These are phyloP conservation scores for Chionographis japonica DNA, from an alignment of 106 monocot genomes.

Conservation along the genomic window DNA sequence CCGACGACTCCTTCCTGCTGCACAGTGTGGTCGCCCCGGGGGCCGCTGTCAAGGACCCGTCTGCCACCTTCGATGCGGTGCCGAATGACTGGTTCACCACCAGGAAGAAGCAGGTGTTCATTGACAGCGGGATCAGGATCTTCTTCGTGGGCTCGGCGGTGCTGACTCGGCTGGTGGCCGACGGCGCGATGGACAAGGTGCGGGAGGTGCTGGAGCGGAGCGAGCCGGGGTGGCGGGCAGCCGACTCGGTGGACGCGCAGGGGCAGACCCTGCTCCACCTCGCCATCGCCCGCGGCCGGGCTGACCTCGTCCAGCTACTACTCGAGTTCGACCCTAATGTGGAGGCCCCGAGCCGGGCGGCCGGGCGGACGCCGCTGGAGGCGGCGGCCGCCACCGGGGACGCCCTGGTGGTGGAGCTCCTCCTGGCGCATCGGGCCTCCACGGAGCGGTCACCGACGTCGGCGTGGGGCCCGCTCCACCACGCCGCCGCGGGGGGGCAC, in stretches of 20 bases:
- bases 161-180: slow-evolving; percentile 2
- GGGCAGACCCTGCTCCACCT: slow-evolving; percentile 15
- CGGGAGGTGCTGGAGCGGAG: slow-evolving; percentile 18
- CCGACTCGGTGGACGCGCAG: slow-evolving; percentile 7
- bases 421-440: slow-evolving; percentile 3
- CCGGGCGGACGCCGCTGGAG: slow-evolving; percentile 14
- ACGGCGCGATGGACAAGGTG: slow-evolving; percentile 8
- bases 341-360: slow-evolving; percentile 3
- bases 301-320: slow-evolving; percentile 20
- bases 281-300: slow-evolving; percentile 2
- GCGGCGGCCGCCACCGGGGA: slow-evolving; percentile 17
- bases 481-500: slow-evolving; percentile 9
- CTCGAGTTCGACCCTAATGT: slow-evolving; percentile 16
- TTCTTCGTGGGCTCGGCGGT: slow-evolving; percentile 20
- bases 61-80: slow-evolving; percentile 3
- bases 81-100: slow-evolving; percentile 24
- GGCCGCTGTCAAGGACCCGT: slow-evolving; percentile 1
- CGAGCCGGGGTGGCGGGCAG: slow-evolving; percentile 17
- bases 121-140: slow-evolving; percentile 7
- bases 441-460: slow-evolving; percentile 1
- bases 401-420: slow-evolving; percentile 13
- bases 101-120: slow-evolving; percentile 23
- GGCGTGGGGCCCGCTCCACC: slow-evolving; percentile 13
- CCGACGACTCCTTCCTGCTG: slow-evolving; percentile 15
- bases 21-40: slow-evolving; percentile 23